Evolutionary conservation across 2,329 filamentous ascomycete genomes (phyloP).

Genomic region (Lecanoromycetidae sp.): DNA sequence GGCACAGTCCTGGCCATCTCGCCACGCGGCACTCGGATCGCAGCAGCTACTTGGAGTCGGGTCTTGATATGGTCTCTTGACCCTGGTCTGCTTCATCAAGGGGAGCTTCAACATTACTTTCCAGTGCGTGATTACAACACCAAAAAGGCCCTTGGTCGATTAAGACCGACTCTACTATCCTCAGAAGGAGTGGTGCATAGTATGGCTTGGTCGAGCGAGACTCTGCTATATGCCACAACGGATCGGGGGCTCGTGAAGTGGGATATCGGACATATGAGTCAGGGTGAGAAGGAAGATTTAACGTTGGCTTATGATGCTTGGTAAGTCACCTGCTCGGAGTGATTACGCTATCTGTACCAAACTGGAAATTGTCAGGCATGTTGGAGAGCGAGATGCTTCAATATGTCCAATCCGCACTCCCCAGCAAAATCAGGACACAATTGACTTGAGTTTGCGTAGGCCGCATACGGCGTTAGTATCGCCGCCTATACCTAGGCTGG

Average conservation of each 20-base stretch:
- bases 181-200: constrained; percentile 15
- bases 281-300: constrained; percentile 4
- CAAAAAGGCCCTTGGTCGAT: constrained; percentile 10
- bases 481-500: no score
- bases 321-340: neutral
- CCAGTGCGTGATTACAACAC: constrained; percentile 14
- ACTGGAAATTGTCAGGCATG: no score
- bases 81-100: constrained; percentile 14
- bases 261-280: constrained; percentile 8
- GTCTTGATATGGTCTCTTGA: constrained; percentile 14
- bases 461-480: no score
- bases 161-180: constrained; percentile 12
- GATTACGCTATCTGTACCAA: no score
- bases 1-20: constrained; percentile 16
- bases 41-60: constrained; percentile 13
- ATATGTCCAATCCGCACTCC: no score
- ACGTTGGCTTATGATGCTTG: constrained; percentile 13
- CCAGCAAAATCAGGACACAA: no score
- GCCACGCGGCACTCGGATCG: constrained; percentile 11
- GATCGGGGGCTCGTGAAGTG: constrained; percentile 16
- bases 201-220: constrained; percentile 15
- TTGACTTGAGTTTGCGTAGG: no score
- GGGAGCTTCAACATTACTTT: constrained; percentile 14
- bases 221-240: constrained; percentile 15
- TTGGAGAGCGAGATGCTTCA: no score